Evolutionary conservation across 805 yeast species (phyloP).

Genomic region (Nakazawaea populi): DNA sequence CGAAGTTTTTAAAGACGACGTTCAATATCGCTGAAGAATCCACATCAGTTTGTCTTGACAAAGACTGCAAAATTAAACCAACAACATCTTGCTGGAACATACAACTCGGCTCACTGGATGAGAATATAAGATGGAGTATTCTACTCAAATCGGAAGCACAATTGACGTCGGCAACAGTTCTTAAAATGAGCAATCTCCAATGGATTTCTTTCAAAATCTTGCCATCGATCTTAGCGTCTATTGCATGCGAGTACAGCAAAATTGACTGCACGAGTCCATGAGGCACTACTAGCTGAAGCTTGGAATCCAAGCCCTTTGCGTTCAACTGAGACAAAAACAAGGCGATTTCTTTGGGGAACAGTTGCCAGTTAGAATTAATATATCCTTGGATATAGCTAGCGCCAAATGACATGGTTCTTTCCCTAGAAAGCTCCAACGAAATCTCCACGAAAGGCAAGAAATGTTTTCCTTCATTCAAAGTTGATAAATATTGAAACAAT

Average conservation of each 20-base stretch:
- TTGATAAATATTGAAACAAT: conserved; percentile 34
- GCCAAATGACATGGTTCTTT: conserved; percentile 41
- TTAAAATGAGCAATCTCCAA: conserved; percentile 46
- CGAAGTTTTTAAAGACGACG: conserved; percentile 18
- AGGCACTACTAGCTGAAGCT: conserved; percentile 21
- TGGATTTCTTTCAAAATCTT: conserved; percentile 30
- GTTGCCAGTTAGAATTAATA: conserved; percentile 36
- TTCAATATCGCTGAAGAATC: conserved; percentile 14
- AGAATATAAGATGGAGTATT: conserved; percentile 13
- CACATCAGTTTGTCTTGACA: conserved; percentile 21
- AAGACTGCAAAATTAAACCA: conserved; percentile 32
- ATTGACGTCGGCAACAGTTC: conserved; percentile 26
- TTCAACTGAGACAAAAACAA: conserved; percentile 35
- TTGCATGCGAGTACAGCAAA: conserved; percentile 18
- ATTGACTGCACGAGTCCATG: conserved; percentile 25
- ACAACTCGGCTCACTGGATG: conserved; percentile 2
- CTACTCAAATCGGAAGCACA: conserved; percentile 18
- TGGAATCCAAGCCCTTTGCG: conserved; percentile 16
- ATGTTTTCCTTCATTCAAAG: conserved; percentile 27
- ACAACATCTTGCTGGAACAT: conserved; percentile 33
- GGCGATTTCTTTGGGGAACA: conserved; percentile 29
- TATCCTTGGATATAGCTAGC: conserved; percentile 41
- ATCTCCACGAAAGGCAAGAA: conserved; percentile 44
- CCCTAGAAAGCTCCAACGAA: conserved; percentile 33
- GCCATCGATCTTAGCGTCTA: conserved; percentile 8